Evolutionary conservation across 2,329 filamentous ascomycete species (phyloP), one percentile per base, ranked within the genome.

Genomic region (Hypocreales sp.): DNA sequence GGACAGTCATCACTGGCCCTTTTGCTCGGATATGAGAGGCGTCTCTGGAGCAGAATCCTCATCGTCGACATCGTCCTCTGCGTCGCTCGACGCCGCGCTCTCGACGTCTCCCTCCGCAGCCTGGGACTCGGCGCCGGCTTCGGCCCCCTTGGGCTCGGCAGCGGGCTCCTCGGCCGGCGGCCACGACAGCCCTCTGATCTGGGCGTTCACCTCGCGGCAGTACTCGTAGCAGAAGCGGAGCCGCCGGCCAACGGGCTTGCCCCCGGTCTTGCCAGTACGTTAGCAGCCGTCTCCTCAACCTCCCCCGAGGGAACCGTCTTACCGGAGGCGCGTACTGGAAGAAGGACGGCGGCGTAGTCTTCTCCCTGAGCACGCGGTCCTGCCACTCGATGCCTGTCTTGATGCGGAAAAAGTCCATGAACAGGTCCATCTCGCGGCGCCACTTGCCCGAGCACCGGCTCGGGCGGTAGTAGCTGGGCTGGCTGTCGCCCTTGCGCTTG

Each of bases 381-480:
- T 65, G 55, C 76, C 75, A 81, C 2, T 53, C 43, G 8, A 71
- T 51, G 0, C 67, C 66, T 0, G 72, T 72, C 44, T 70, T 69
- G 7, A 53, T 50, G 8, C 44, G 45, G 42, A 81, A 81, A 37
- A 74, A 71, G 1, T 47, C 37, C 32, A 55, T 56, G 43, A 80
- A 79, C 1, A 51, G 48, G 0, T 36, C 35, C 31, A 68, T 56
- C 15, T 72, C 67, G 2, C 33, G 28, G 3, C 41, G 27, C 41
- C 67, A 63, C 3, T 43, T 36, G 1, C 53, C 47, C 0, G 56
- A 46, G 3, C 48, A 48, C 3, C 46, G 31, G 35, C 53, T 60
- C 0, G 58, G 52, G 0, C 55, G 51, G 31, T 56, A 39, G 20
- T 52, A 52, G 4, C 38, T 46, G 6, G 56, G 44, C 12, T 50